phyloP scores from a whole-genome alignment of 768 basidiomycete genomes.

The Pluteus cervinus region DNA sequence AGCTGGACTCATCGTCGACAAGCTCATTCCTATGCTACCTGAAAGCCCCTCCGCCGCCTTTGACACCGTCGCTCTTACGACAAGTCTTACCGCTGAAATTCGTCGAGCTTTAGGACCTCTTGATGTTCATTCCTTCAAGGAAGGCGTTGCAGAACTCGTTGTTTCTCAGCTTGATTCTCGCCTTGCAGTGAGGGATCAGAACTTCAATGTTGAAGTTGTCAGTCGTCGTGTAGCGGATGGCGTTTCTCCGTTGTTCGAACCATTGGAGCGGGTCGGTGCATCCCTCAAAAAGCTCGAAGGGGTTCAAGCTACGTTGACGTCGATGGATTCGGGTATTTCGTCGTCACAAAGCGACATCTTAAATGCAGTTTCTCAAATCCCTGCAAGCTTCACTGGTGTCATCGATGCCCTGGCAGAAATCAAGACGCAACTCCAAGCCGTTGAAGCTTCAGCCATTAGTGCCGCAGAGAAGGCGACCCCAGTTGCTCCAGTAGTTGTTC shows the following conservation, averaged over 20 bases:
- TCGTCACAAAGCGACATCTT: slow-evolving; percentile 3
- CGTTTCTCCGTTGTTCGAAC: slow-evolving; percentile 35
- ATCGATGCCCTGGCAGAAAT: slow-evolving; percentile 3
- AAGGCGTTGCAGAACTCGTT: slow-evolving; percentile 83
- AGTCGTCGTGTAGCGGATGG: slow-evolving; percentile 50
- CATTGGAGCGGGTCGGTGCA: slow-evolving; percentile 17
- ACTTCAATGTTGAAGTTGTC: slow-evolving; percentile 56
- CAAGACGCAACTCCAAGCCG: too few species aligned
- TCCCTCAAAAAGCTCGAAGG: slow-evolving; percentile 4
- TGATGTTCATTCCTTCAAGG: slow-evolving; percentile 83
- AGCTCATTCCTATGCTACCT: slow-evolving; percentile 62
- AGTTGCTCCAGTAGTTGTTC: slow-evolving; percentile 16
- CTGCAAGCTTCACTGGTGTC: slow-evolving; percentile 4
- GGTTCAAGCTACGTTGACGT: not conserved
- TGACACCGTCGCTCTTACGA: slow-evolving; percentile 51
- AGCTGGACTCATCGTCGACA: slow-evolving; percentile 72
- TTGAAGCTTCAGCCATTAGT: too few species aligned
- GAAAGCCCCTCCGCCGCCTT: slow-evolving; percentile 28
- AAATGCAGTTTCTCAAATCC: slow-evolving; percentile 2
- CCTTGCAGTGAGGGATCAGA: slow-evolving; percentile 69
- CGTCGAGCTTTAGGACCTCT: slow-evolving; percentile 67
- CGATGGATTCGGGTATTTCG: too few species aligned
- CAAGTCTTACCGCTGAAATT: slow-evolving; percentile 62
- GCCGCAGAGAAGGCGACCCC: slow-evolving; percentile 29
- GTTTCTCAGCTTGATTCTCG: slow-evolving; percentile 82